Evolutionary conservation across 2,329 filamentous ascomycete species (phyloP).

Genomic region (Colletotrichum euphorbiae): DNA sequence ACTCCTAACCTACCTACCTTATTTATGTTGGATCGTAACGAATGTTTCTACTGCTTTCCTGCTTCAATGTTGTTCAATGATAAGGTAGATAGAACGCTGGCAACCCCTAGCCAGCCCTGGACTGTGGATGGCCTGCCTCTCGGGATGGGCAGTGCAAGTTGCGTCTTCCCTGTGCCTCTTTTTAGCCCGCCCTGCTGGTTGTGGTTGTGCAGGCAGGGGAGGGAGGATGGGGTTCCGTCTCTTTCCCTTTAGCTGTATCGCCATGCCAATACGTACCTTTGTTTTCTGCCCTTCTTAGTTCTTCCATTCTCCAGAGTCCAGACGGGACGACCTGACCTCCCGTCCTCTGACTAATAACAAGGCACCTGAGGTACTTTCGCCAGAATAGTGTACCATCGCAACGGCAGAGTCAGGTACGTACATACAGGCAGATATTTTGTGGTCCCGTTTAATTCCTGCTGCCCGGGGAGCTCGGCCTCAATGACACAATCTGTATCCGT

Average conservation of each 20-base stretch:
- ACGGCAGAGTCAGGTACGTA: conserved; percentile 9
- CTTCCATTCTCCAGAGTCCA: not conserved
- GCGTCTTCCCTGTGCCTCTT: conserved; percentile 16
- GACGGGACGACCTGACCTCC: too few relatives aligned
- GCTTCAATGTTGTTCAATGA: not conserved
- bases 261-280: conserved; percentile 4
- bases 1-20: too few relatives aligned
- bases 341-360: too few relatives aligned
- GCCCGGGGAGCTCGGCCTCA: not conserved
- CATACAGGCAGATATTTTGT: conserved; percentile 12
- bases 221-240: not conserved
- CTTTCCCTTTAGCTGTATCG: not conserved
- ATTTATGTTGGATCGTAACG: too few relatives aligned
- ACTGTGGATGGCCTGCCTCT: conserved; percentile 17
- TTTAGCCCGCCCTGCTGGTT: not conserved
- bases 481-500: not conserved
- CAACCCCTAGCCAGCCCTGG: not conserved
- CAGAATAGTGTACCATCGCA: too few relatives aligned
- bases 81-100: not conserved
- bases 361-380: too few relatives aligned
- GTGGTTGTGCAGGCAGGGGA: conserved; percentile 12
- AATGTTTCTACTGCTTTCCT: too few relatives aligned
- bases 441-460: conserved; percentile 2
- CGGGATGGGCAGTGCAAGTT: conserved; percentile 32
- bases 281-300: not conserved